These are phyloP conservation scores for Nicotiana noctiflora DNA, from an alignment of 257 asterid genomes.

Conservation along the genomic window DNA sequence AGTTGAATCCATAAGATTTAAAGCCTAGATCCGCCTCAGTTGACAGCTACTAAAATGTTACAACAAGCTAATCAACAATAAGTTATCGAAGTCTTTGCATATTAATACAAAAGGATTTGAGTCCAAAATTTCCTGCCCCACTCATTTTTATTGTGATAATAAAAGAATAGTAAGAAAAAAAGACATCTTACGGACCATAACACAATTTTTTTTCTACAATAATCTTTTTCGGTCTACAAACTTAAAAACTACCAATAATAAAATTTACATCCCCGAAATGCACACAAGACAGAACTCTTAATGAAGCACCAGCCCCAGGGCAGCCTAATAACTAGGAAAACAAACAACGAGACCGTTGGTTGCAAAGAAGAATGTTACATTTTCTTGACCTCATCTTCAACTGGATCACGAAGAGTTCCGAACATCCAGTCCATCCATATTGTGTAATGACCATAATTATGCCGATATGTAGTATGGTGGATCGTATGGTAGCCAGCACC, in stretches of 20 bases:
- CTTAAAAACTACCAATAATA: not conserved
- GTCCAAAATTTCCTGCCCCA: no score
- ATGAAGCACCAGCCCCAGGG: not conserved
- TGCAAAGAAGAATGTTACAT: conserved; percentile 16
- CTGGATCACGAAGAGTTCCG: conserved; percentile 88
- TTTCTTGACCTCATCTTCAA: conserved; percentile 58
- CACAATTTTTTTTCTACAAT: not conserved
- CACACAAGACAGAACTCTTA: not conserved
- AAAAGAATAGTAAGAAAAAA: not conserved
- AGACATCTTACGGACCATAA: not conserved
- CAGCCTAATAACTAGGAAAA: not conserved
- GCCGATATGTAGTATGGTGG: conserved; percentile 96
- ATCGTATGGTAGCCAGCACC: conserved; percentile 99
- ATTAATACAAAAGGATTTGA: no score
- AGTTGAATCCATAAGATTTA: no score
- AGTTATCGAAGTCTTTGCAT: no score
- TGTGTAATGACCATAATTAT: conserved; percentile 91
- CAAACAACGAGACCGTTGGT: not conserved
- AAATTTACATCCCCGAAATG: not conserved
- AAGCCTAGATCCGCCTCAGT: no score
- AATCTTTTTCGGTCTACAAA: not conserved
- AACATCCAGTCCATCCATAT: conserved; percentile 99
- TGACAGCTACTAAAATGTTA: no score
- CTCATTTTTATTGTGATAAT: no score
- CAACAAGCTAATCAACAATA: no score